A percentile compares a stretch with the other conserved stretches of the same genome.
phyloP scores from a whole-genome alignment of 805 yeast genomes.

The Lipomyces spencermartinsiae region DNA sequence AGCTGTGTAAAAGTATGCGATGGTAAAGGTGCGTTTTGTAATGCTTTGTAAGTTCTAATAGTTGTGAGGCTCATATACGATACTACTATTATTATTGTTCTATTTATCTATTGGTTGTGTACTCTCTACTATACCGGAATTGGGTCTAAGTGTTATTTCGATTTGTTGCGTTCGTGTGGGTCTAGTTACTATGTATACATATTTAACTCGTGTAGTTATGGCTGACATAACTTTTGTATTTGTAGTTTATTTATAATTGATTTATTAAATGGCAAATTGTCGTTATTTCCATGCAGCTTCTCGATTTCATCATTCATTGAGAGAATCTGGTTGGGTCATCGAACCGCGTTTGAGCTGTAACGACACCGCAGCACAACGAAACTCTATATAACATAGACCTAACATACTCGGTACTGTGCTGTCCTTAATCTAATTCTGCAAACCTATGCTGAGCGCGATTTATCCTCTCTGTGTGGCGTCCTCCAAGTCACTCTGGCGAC shows the following conservation, averaged over 20 bases:
- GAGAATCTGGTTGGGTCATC: no score
- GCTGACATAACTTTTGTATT: slow-evolving; percentile 8
- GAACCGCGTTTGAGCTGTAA: no score
- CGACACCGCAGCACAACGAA: no score
- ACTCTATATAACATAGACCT: no score
- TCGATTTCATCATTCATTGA: no score
- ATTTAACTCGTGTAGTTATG: slow-evolving; percentile 12
- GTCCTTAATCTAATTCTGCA: no score
- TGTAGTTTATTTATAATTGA: slow-evolving; percentile 7
- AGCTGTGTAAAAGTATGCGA: slow-evolving; percentile 8
- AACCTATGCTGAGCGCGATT: no score
- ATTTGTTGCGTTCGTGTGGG: slow-evolving; percentile 6
- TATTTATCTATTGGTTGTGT: slow-evolving; percentile 13
- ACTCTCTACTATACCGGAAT: slow-evolving; percentile 16
- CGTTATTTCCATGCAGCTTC: not conserved
- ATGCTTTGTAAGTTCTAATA: slow-evolving; percentile 15
- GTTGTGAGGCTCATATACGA: not conserved
- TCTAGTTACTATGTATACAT: not conserved
- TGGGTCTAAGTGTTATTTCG: slow-evolving; percentile 9
- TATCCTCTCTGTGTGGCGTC: no score
- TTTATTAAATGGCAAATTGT: not conserved
- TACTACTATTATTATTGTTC: slow-evolving; percentile 7
- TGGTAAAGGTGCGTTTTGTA: not conserved
- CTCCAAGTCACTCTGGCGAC: no score
- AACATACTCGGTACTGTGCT: no score